A percentile compares a stretch with the other conserved stretches of the same genome.
These are phyloP conservation scores for Fusarium equiseti DNA, from an alignment of 2,329 filamentous ascomycete species.

Conservation along the genomic window DNA sequence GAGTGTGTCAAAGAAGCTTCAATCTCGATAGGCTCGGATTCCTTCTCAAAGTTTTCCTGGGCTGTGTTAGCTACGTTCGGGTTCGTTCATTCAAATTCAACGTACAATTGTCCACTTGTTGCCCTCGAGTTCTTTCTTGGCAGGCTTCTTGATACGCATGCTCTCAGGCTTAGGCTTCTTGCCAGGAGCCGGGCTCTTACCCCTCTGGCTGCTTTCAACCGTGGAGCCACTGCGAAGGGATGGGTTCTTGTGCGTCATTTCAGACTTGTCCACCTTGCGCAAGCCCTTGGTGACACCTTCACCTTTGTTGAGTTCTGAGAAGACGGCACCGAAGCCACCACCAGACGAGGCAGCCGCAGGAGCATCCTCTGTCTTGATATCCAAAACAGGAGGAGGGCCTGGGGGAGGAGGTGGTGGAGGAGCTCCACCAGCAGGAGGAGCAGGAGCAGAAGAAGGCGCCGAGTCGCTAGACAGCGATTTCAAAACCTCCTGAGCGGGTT, in stretches of 20 bases:
- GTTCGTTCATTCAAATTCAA: constrained; percentile 18
- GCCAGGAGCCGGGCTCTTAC: constrained; percentile 87
- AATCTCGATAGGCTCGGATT: constrained; percentile 79
- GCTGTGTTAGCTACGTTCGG: constrained; percentile 8
- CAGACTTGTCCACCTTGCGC: constrained; percentile 91
- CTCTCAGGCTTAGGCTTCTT: constrained; percentile 89
- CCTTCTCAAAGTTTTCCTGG: constrained; percentile 91
- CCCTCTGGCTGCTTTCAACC: constrained; percentile 73
- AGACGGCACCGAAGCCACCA: constrained; percentile 89
- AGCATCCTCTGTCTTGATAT: constrained; percentile 62
- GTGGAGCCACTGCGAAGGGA: constrained; percentile 79
- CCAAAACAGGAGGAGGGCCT: constrained; percentile 75
- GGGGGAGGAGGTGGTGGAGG: constrained; percentile 65
- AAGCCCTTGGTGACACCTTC: constrained; percentile 88
- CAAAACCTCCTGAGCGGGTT: constrained; percentile 75
- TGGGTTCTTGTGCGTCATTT: constrained; percentile 99
- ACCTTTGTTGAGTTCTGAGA: constrained; percentile 90
- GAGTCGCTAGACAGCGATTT: constrained; percentile 62
- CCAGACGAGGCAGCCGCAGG: constrained; percentile 63
- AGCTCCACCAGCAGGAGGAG: constrained; percentile 66
- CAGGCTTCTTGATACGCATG: constrained; percentile 85
- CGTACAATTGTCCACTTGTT: constrained; percentile 93
- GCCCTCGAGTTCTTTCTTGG: constrained; percentile 81
- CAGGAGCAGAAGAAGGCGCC: constrained; percentile 61
- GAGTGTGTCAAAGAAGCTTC: constrained; percentile 87